Evolutionary conservation across 2,329 filamentous ascomycete species (phyloP).

Genomic region (Emergomyces pasteurianus): DNA sequence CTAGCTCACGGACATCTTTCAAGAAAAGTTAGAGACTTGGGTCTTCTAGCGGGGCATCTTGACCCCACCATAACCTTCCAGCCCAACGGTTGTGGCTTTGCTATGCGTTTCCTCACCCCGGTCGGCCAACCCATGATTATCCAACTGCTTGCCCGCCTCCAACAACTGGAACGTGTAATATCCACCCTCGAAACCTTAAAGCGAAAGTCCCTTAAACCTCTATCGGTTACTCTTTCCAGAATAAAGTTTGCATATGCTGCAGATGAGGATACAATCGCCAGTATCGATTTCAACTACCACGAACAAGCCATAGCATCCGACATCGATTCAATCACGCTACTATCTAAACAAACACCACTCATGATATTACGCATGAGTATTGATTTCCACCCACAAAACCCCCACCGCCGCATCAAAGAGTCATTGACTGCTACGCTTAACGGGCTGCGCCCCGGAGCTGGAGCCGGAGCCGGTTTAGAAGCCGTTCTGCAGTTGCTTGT

Average conservation of each 20-base stretch:
- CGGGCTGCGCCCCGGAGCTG: slow-evolving; percentile 13
- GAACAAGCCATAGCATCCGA: slow-evolving; percentile 11
- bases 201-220: slow-evolving; percentile 20
- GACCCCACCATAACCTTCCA: slow-evolving; percentile 24
- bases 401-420: slow-evolving; percentile 30
- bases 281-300: slow-evolving; percentile 21
- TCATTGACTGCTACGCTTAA: slow-evolving; percentile 28
- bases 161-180: slow-evolving; percentile 27
- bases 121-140: slow-evolving; percentile 25
- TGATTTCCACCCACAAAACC: slow-evolving; percentile 24
- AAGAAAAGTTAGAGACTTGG: slow-evolving; percentile 17
- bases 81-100: slow-evolving; percentile 23
- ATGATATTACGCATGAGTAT: slow-evolving; percentile 18
- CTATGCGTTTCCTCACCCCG: slow-evolving; percentile 26
- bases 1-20: slow-evolving; percentile 26
- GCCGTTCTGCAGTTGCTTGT: slow-evolving; percentile 21
- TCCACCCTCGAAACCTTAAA: slow-evolving; percentile 25
- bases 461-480: slow-evolving; percentile 20
- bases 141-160: slow-evolving; percentile 25
- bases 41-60: slow-evolving; percentile 16
- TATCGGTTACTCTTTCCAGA: slow-evolving; percentile 24
- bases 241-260: slow-evolving; percentile 25
- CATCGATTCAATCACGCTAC: slow-evolving; percentile 9
- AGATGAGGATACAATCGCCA: slow-evolving; percentile 18
- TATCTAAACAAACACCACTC: slow-evolving; percentile 1